Conservation (phyloP, 331 rosid species). For the Prunus yedoensis region DNA sequence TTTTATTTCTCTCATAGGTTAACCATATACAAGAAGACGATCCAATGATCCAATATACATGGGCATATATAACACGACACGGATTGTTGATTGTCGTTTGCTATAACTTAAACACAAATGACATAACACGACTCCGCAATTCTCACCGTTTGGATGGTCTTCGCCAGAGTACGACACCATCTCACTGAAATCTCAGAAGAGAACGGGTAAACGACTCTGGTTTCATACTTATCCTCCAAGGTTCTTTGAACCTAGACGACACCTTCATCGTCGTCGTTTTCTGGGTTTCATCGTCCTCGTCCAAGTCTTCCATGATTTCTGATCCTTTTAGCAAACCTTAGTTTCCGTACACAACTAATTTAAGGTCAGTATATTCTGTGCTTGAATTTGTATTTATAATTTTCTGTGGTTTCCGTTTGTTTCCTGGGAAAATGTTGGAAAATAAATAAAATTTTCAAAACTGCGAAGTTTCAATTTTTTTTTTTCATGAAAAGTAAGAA, state of each 20-base stretch:
- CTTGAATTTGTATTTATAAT: neutral
- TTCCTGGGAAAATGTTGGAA: slow-evolving; percentile 1
- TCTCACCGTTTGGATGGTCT: slow-evolving; percentile 15
- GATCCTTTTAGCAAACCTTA: slow-evolving; percentile 8
- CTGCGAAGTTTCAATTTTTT: too few species aligned
- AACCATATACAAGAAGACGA: neutral
- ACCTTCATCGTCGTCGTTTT: slow-evolving; percentile 30
- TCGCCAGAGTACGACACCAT: slow-evolving; percentile 4
- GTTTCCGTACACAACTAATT: slow-evolving; percentile 13
- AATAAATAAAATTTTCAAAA: neutral
- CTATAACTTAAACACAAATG: neutral
- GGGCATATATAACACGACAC: neutral
- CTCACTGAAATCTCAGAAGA: neutral
- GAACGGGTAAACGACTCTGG: slow-evolving; percentile 20
- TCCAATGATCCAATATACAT: neutral
- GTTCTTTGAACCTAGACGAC: slow-evolving; percentile 20
- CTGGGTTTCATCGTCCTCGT: slow-evolving; percentile 7
- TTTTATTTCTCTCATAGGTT: too few species aligned
- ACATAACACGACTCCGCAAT: slow-evolving; percentile 11
- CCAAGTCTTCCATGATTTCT: slow-evolving; percentile 11
- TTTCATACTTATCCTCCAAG: neutral
- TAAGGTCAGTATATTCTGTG: slow-evolving; percentile 9
- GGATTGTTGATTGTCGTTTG: slow-evolving; percentile 9
- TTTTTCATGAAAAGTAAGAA: neutral
- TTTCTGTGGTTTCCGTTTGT: neutral